These are phyloP conservation scores for Boechera retrofracta DNA, from an alignment of 345 rosid genomes.

Conservation along the genomic window DNA sequence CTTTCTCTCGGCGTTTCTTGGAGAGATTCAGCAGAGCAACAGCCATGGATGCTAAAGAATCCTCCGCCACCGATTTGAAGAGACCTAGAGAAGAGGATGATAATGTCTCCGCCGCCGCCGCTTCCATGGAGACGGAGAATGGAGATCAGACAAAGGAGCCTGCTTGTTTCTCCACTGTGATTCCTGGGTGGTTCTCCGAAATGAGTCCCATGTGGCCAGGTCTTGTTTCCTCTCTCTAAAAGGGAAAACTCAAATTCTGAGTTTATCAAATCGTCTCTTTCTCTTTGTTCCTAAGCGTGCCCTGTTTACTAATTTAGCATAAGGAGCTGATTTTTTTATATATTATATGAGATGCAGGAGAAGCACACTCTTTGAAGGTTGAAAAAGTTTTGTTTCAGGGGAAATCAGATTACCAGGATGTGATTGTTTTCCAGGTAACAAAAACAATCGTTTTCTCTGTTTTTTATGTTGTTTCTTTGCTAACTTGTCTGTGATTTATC, in stretches of 20 bases:
- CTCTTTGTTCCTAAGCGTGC: no score
- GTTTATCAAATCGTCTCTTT: not conserved
- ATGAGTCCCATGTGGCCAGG: conserved; percentile 97
- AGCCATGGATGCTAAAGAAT: conserved; percentile 39
- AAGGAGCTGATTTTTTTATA: no score
- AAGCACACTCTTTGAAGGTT: conserved; percentile 81
- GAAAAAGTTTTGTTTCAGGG: conserved; percentile 80
- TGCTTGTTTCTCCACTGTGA: conserved; percentile 64
- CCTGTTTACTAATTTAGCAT: no score
- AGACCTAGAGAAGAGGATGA: conserved; percentile 67
- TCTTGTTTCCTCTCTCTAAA: not conserved
- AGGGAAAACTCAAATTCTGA: not conserved
- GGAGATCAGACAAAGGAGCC: conserved; percentile 43
- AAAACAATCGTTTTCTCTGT: conserved; percentile 14
- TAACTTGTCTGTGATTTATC: not conserved
- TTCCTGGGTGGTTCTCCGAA: conserved; percentile 93
- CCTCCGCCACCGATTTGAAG: conserved; percentile 55
- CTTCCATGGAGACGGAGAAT: conserved; percentile 48
- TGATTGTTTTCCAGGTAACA: conserved; percentile 82
- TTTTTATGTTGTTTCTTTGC: not conserved
- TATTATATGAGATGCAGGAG: conserved; percentile 50
- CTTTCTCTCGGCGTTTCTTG: not conserved
- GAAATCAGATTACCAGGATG: conserved; percentile 75
- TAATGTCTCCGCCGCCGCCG: conserved; percentile 45
- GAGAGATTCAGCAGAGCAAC: not conserved